Conservation (phyloP, 768 basidiomycete genomes). For the Pulveroboletus frians region DNA sequence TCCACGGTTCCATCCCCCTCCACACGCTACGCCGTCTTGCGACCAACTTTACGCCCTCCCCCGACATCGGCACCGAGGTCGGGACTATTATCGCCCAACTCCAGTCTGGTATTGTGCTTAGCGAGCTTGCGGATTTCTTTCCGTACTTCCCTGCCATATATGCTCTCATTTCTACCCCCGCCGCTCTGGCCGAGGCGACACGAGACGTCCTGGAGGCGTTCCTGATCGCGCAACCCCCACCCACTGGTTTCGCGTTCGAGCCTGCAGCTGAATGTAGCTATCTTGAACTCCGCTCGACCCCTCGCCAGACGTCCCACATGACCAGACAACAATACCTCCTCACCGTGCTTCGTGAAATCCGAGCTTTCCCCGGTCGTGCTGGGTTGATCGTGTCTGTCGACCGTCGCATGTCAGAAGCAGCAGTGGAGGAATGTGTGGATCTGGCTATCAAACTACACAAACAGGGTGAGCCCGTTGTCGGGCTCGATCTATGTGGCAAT, state of each 20-base stretch:
- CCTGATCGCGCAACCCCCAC: constrained; percentile 32
- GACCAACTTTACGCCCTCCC: constrained; percentile 28
- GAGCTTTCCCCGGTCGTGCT: constrained; percentile 48
- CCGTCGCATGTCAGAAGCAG: constrained; percentile 52
- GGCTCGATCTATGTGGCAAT: constrained; percentile 78
- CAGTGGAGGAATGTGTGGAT: constrained; percentile 51
- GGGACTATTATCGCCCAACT: constrained; percentile 40
- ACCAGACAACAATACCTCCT: constrained; percentile 54
- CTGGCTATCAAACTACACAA: constrained; percentile 51
- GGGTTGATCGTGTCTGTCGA: constrained; percentile 76
- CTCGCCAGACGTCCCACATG: constrained; percentile 56
- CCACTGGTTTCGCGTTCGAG: constrained; percentile 26
- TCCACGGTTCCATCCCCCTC: constrained; percentile 81
- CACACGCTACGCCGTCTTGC: constrained; percentile 59
- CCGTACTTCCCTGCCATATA: constrained; percentile 73
- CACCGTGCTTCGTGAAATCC: constrained; percentile 61
- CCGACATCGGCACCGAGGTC: constrained; percentile 33
- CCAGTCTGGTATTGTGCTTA: constrained; percentile 38
- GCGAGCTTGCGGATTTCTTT: constrained; percentile 70
- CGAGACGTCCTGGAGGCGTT: constrained; percentile 63
- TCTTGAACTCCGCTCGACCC: constrained; percentile 82
- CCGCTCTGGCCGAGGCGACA: constrained; percentile 50
- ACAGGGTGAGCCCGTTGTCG: constrained; percentile 62
- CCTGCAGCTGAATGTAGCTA: constrained; percentile 56
- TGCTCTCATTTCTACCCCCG: constrained; percentile 60